These are phyloP conservation scores for Solanum acaule DNA, from an alignment of 257 asterid species.

Conservation along the genomic window DNA sequence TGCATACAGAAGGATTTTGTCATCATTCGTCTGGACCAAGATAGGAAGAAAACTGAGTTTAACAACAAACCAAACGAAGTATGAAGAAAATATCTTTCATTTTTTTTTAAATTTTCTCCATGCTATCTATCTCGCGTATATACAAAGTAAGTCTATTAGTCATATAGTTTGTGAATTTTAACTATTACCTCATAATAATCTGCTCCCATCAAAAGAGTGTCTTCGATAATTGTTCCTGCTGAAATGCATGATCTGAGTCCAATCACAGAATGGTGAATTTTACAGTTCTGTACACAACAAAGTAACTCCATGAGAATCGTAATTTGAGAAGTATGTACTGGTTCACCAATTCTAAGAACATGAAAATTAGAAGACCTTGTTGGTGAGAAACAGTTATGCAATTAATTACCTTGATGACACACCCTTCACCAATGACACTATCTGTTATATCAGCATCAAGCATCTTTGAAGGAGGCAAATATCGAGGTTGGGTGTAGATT, in stretches of 20 bases:
- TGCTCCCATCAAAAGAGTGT: conserved; percentile 81
- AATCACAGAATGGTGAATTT: conserved; percentile 86
- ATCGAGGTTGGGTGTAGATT: conserved; percentile 88
- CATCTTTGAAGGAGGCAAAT: conserved; percentile 93
- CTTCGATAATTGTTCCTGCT: conserved; percentile 81
- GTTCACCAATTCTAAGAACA: not conserved
- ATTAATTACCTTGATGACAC: conserved; percentile 72
- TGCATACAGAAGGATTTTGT: conserved; percentile 48
- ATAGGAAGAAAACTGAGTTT: not conserved
- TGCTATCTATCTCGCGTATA: not conserved
- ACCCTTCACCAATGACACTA: conserved; percentile 90
- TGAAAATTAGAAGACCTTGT: not conserved
- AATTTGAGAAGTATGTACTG: not conserved
- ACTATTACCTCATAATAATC: conserved; percentile 80
- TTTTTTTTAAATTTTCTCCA: not conserved
- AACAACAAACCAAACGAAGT: not conserved
- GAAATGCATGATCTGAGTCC: conserved; percentile 91
- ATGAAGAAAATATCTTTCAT: not conserved
- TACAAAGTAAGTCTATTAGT: not conserved
- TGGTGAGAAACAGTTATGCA: not conserved
- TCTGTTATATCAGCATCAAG: conserved; percentile 89
- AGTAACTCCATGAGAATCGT: not conserved
- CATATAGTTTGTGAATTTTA: not conserved
- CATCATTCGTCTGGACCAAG: conserved; percentile 62
- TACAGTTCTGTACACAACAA: conserved; percentile 50